Evolutionary conservation across 2,329 filamentous ascomycete genomes (phyloP).

Genomic region (Dactylonectria macrodidyma): DNA sequence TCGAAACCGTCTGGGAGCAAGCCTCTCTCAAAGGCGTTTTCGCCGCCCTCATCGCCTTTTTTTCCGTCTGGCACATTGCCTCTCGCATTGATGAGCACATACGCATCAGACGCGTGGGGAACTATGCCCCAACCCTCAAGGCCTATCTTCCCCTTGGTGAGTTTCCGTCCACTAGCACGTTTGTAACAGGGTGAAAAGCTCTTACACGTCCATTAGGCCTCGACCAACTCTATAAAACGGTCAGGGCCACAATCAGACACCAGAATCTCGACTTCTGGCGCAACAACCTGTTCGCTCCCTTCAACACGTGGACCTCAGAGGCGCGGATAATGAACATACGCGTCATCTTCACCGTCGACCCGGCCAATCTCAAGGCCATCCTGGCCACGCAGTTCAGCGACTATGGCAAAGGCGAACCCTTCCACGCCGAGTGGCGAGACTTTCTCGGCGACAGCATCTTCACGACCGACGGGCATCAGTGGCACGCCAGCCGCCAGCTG

Average conservation of each 20-base stretch:
- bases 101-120: slow-evolving; percentile 63
- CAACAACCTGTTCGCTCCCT: slow-evolving; percentile 60
- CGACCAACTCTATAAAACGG: slow-evolving; percentile 73
- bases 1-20: slow-evolving; percentile 63
- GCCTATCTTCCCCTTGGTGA: slow-evolving; percentile 63
- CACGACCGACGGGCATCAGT: slow-evolving; percentile 82
- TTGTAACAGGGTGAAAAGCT: not conserved
- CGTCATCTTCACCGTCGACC: slow-evolving; percentile 83
- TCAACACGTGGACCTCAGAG: slow-evolving; percentile 72
- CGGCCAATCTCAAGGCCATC: slow-evolving; percentile 92
- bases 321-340: slow-evolving; percentile 67
- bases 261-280: slow-evolving; percentile 75
- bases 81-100: slow-evolving; percentile 58
- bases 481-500: slow-evolving; percentile 86
- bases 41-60: slow-evolving; percentile 55
- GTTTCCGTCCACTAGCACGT: slow-evolving; percentile 26
- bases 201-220: slow-evolving; percentile 62
- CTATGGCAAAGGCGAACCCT: slow-evolving; percentile 85
- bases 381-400: slow-evolving; percentile 89
- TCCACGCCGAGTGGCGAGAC: slow-evolving; percentile 81
- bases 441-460: slow-evolving; percentile 85
- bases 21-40: slow-evolving; percentile 59
- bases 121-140: slow-evolving; percentile 55
- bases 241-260: slow-evolving; percentile 67
- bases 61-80: slow-evolving; percentile 56